Evolutionary conservation across 1,284 basidiomycete species (phyloP).

Genomic region (Leccinum proximum): DNA sequence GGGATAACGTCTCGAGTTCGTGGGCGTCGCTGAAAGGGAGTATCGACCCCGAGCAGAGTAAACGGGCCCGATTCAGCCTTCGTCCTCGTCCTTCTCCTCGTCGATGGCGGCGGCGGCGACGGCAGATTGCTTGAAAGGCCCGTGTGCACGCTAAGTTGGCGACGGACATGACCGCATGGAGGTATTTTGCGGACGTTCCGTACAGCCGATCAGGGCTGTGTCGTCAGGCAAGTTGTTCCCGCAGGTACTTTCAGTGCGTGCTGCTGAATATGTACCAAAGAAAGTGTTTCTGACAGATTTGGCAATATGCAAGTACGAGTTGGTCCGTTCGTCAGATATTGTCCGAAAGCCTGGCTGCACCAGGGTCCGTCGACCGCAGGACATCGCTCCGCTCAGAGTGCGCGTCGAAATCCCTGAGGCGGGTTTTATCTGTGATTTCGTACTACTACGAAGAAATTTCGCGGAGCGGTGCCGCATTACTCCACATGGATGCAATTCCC

Average conservation of each 20-base stretch:
- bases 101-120: slow-evolving; percentile 2
- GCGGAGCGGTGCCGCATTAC: slow-evolving; percentile 31
- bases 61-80: neutral
- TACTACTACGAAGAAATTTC: slow-evolving; percentile 53
- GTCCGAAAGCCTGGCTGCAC: slow-evolving; percentile 41
- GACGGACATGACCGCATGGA: slow-evolving; percentile 27
- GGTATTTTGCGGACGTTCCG: slow-evolving; percentile 38
- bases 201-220: slow-evolving; percentile 47
- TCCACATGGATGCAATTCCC: slow-evolving; percentile 13
- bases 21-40: neutral
- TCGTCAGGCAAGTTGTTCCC: slow-evolving; percentile 46
- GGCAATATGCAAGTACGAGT: slow-evolving; percentile 49
- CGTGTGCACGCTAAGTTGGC: neutral
- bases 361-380: slow-evolving; percentile 23
- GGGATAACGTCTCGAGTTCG: slow-evolving; percentile 3
- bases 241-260: neutral
- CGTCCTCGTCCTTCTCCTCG: slow-evolving; percentile 5
- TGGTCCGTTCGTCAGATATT: slow-evolving; percentile 49
- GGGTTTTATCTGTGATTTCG: slow-evolving; percentile 40
- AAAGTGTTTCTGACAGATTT: slow-evolving; percentile 5
- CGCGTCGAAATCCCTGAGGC: slow-evolving; percentile 37
- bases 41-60: slow-evolving; percentile 25
- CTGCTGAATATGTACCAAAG: slow-evolving; percentile 33
- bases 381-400: slow-evolving; percentile 27
- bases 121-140: neutral